phyloP scores from a whole-genome alignment of 2,329 filamentous ascomycete species.

The Alternaria burnsii region DNA sequence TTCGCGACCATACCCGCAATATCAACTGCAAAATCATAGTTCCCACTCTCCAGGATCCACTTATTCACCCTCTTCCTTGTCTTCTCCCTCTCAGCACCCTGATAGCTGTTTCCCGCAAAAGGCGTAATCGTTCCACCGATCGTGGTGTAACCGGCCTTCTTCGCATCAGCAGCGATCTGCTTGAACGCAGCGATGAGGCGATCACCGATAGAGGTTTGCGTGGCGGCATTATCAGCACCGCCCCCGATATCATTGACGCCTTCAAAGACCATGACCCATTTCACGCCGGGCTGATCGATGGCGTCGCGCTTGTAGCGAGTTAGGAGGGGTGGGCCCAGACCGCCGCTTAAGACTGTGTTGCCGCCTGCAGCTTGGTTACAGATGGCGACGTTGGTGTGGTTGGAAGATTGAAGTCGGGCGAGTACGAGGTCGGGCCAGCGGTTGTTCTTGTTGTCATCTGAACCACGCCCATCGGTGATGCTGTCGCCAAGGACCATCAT shows the following conservation, averaged over 20 bases:
- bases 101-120: slow-evolving; percentile 58
- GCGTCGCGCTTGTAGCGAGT: slow-evolving; percentile 70
- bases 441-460: slow-evolving; percentile 24
- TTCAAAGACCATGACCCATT: slow-evolving; percentile 72
- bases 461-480: slow-evolving; percentile 71
- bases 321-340: slow-evolving; percentile 68
- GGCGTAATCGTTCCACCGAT: slow-evolving; percentile 72
- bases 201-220: slow-evolving; percentile 60
- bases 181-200: slow-evolving; percentile 64
- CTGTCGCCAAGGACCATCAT: slow-evolving; percentile 69
- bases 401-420: slow-evolving; percentile 55
- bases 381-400: slow-evolving; percentile 62
- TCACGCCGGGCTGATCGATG: slow-evolving; percentile 64
- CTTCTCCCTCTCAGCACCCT: slow-evolving; percentile 61
- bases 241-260: slow-evolving; percentile 72
- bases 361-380: slow-evolving; percentile 74
- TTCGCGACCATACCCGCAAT: slow-evolving; percentile 68
- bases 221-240: slow-evolving; percentile 54
- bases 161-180: slow-evolving; percentile 61
- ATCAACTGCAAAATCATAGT: slow-evolving; percentile 68
- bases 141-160: slow-evolving; percentile 54
- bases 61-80: slow-evolving; percentile 66
- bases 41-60: slow-evolving; percentile 65
- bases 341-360: slow-evolving; percentile 69
- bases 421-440: slow-evolving; percentile 49